A percentile compares a stretch with the other conserved stretches of the same genome.
These are phyloP conservation scores for Pyrrhoderma noxium DNA, from an alignment of 1,284 basidiomycete genomes.

Conservation along the genomic window DNA sequence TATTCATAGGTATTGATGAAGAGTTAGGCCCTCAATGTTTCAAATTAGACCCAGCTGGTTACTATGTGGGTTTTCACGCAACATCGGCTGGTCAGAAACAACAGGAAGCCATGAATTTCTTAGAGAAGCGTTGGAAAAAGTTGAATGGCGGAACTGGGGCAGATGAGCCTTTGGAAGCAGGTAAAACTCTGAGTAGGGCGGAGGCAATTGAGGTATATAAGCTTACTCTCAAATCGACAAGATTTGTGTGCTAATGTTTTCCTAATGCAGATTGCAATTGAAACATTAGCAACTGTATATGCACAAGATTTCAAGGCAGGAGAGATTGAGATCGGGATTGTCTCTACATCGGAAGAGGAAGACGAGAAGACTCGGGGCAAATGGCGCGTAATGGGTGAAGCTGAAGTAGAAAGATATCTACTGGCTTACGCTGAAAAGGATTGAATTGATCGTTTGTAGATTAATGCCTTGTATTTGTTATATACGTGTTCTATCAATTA, in stretches of 20 bases:
- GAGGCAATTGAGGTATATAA: constrained; percentile 76
- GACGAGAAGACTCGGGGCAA: constrained; percentile 55
- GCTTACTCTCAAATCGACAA: background rate
- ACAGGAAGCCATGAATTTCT: constrained; percentile 96
- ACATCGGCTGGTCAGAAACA: constrained; percentile 97
- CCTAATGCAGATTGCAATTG: constrained; percentile 75
- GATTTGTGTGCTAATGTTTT: constrained; percentile 1
- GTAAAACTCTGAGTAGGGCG: constrained; percentile 53
- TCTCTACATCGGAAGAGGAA: constrained; percentile 67
- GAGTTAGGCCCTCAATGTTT: constrained; percentile 92
- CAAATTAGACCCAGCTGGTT: constrained; percentile 98
- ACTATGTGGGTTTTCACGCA: constrained; percentile 97
- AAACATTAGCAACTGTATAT: constrained; percentile 87
- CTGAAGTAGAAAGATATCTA: constrained; percentile 81
- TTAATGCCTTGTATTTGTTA: background rate
- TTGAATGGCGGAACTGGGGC: constrained; percentile 67
- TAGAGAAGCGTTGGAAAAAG: constrained; percentile 99
- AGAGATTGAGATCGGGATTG: constrained; percentile 83
- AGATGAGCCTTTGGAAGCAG: constrained; percentile 66
- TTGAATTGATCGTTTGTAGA: constrained; percentile 29
- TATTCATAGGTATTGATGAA: constrained; percentile 88
- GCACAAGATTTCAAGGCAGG: constrained; percentile 93
- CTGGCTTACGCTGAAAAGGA: constrained; percentile 93
- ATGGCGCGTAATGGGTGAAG: constrained; percentile 81
- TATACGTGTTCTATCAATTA: background rate